Percentiles rank a stretch among this genome's conserved stretches.
Evolutionary conservation across 108 stramenopile genomes (phyloP).

Genomic region (Skeletonema menzelii): DNA sequence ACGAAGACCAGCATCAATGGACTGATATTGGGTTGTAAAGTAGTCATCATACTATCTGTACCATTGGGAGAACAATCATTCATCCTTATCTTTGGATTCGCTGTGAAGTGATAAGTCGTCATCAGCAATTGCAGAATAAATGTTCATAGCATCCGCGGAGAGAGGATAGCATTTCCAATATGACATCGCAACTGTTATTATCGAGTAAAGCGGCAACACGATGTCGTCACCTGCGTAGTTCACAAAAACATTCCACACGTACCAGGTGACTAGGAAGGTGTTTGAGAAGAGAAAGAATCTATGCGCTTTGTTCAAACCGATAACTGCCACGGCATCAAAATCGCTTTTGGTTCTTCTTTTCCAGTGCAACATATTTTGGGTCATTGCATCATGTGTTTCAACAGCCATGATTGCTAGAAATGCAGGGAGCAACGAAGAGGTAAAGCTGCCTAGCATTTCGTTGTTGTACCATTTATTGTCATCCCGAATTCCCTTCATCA

Average conservation of each 20-base stretch:
- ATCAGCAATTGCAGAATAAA: slow-evolving; percentile 21
- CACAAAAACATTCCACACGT: slow-evolving; percentile 28
- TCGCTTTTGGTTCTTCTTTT: slow-evolving; percentile 4
- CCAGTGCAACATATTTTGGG: slow-evolving; percentile 4
- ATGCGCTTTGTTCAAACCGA: slow-evolving; percentile 1
- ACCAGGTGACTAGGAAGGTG: slow-evolving; percentile 12
- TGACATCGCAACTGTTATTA: neutral
- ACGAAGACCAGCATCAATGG: too few species aligned
- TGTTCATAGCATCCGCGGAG: slow-evolving; percentile 15
- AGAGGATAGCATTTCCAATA: slow-evolving; percentile 18
- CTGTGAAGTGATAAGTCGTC: slow-evolving; percentile 22
- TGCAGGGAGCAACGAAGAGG: slow-evolving; percentile 3
- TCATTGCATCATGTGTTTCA: slow-evolving; percentile 6
- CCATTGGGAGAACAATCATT: slow-evolving; percentile 4
- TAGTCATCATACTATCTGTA: too few species aligned
- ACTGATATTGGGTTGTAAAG: too few species aligned
- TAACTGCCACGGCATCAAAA: neutral
- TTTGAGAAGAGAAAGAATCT: neutral
- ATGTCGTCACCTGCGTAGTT: slow-evolving; percentile 23
- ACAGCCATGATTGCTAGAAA: slow-evolving; percentile 17
- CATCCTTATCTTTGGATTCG: slow-evolving; percentile 22
- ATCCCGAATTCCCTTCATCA: slow-evolving; percentile 10
- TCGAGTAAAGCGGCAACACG: slow-evolving; percentile 13
- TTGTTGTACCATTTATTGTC: slow-evolving; percentile 10
- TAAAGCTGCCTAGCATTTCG: neutral